Base-by-base conservation (phyloP, 106 monocot genomes). In the Narthecium ossifragum region DNA sequence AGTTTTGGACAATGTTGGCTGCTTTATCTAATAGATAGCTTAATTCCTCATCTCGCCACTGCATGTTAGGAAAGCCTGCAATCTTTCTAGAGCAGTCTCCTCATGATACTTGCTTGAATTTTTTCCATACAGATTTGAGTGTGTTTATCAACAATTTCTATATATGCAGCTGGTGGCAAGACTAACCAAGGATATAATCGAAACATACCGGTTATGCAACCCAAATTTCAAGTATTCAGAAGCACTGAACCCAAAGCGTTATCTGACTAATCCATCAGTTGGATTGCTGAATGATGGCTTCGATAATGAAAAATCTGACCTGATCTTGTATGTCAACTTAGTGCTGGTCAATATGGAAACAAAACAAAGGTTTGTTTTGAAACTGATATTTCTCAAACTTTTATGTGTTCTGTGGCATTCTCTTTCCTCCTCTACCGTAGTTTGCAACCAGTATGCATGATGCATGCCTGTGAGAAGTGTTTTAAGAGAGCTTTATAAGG, bases 291-390 rank as follows among this genome's bases (percentile, higher is more conserved):
- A 98, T 75, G 84, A 91, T 60, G 91, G 91, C 6, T 56, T 64
- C 68, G 98, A 98, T 57, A 98, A 98, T 75, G 76, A 46, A 38
- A 88, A 87, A 65, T 87, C 91, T 54, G 91, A 98, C 68, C 84
- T 98, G 36, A 82, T 98, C 51, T 82, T 98, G 60, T 65, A 81
- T 72, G 80, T 77, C 51, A 88, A 91, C 59, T 63, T 73, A 53
- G 78, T 73, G 60, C 57, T 98, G 81, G 55, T 83, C 38, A 92
- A 86, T 74, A 31, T 31, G 15, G 60, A n/a, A 36, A 48, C 76
- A 41, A 75, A 79, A 37, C 78, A 75, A 76, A 91, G 87, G 98
- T 98, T 63, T 53, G 78, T 8, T 60, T 54, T 33, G 8, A 26
- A 30, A 18, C 3, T 27, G 11, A 12, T 49, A 22, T 36, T 37